Evolutionary conservation across 176 grass and related monocot species (phyloP), one percentile per base, ranked within the genome.

Genomic region (Miscanthus lutarioriparius): DNA sequence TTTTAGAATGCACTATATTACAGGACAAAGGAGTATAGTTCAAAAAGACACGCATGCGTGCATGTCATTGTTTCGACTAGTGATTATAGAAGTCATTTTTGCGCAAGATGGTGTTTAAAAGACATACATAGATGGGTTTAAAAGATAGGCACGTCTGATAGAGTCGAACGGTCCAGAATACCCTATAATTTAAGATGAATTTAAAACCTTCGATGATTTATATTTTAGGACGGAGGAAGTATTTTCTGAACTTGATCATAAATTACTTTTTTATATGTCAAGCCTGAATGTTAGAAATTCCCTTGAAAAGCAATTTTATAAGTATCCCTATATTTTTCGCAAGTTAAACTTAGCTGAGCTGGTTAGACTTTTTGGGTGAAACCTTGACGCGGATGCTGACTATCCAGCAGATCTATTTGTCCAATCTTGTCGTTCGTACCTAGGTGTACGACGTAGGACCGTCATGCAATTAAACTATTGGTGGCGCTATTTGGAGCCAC

Each of bases 381-480:
- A 51, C 48, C 48, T 51, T 51, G 48, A 51, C 51, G 17, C 30
- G 17, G 15, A 39, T 23, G 10, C 38, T 13, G 67, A 25, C 67
- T 23, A 13, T 12, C 25, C 4, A 8, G 44, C 47, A 32, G 17
- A 12, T 1, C 8, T 32, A 51, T 63, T n/a, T n/a, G 15, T 83
- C 77, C 69, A 81, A n/a, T 67, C 58, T 32, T 22, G 67, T 37
- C 65, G 33, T 68, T 36, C 32, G 58, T 35, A 38, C 7, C 1
- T 22, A 17, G n/a, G 22, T 28, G 70, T 76, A 75, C 36, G 26
- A 51, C 16, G 39, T 51, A 75, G 78, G 78, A 77, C 80, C 22
- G 40, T n/a, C 11, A 63, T 27, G 65, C 32, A 5, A 16, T 76
- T 76, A 68, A 68, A 70, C 23, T 64, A 70, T 64, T 27, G 47